Evolutionary conservation across 2,329 filamentous ascomycete genomes (phyloP).

Genomic region (Aspergillus uvarum): DNA sequence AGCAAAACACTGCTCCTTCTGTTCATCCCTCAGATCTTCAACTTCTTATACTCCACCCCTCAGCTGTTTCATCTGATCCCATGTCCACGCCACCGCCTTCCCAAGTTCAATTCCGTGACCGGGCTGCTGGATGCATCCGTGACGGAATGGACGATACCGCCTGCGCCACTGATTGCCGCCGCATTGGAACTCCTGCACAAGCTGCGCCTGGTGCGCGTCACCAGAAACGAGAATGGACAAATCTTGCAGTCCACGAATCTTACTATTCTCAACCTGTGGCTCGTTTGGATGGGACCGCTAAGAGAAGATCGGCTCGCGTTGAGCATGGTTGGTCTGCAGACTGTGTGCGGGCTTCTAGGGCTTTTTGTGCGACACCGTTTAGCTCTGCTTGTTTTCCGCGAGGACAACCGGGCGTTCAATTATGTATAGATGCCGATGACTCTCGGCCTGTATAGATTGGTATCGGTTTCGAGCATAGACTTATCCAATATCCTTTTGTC

Average conservation of each 20-base stretch:
- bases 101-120: constrained; percentile 80
- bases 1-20: constrained; percentile 92
- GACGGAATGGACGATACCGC: constrained; percentile 73
- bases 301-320: constrained; percentile 79
- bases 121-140: constrained; percentile 84
- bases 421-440: too few species aligned
- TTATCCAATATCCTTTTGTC: too few species aligned
- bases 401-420: constrained; percentile 65
- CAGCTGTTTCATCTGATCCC: constrained; percentile 89
- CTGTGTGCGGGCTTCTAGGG: constrained; percentile 72
- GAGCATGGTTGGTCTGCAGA: constrained; percentile 79
- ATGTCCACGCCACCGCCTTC: constrained; percentile 88
- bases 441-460: too few species aligned
- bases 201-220: constrained; percentile 67
- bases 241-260: constrained; percentile 84
- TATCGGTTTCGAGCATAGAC: too few species aligned
- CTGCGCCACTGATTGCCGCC: constrained; percentile 61
- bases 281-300: constrained; percentile 91
- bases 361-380: constrained; percentile 82
- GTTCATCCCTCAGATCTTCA: constrained; percentile 91
- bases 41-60: constrained; percentile 90
- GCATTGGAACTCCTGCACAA: constrained; percentile 67
- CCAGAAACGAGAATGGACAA: constrained; percentile 64
- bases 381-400: constrained; percentile 82
- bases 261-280: constrained; percentile 91